phyloP scores from a whole-genome alignment of 2,329 filamentous ascomycete species.

The Botrytis byssoidea region DNA sequence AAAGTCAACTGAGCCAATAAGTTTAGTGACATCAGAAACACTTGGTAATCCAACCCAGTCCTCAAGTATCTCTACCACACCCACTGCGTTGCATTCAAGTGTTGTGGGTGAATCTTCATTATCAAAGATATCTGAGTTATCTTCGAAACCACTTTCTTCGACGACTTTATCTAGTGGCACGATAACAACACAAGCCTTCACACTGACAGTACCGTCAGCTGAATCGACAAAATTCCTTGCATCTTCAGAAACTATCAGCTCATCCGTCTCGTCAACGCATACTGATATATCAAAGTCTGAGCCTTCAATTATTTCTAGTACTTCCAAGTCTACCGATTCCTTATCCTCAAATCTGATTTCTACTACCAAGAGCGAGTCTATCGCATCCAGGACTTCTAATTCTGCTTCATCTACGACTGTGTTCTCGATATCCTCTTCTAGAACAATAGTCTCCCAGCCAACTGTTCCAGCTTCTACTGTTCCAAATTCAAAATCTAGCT shows the following conservation, averaged over 20 bases:
- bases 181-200: constrained; percentile 12
- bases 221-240: neutral
- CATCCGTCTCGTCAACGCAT: neutral
- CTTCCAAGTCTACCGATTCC: neutral
- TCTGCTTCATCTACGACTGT: neutral
- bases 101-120: neutral
- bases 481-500: neutral
- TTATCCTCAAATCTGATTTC: neutral
- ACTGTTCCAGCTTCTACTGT: neutral
- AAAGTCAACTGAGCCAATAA: neutral
- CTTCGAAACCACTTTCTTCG: constrained; percentile 1
- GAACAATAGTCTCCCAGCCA: neutral
- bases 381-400: neutral
- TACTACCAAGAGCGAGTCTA: neutral
- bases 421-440: neutral
- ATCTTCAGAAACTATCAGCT: neutral
- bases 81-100: neutral
- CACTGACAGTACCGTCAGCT: neutral
- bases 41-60: neutral
- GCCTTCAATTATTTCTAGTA: neutral
- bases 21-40: neutral
- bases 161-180: constrained; percentile 5
- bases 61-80: neutral
- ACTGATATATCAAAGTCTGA: neutral
- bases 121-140: neutral